Evolutionary conservation across 2,329 filamentous ascomycete species (phyloP).

Genomic region (Trichophyton mentagrophytes): DNA sequence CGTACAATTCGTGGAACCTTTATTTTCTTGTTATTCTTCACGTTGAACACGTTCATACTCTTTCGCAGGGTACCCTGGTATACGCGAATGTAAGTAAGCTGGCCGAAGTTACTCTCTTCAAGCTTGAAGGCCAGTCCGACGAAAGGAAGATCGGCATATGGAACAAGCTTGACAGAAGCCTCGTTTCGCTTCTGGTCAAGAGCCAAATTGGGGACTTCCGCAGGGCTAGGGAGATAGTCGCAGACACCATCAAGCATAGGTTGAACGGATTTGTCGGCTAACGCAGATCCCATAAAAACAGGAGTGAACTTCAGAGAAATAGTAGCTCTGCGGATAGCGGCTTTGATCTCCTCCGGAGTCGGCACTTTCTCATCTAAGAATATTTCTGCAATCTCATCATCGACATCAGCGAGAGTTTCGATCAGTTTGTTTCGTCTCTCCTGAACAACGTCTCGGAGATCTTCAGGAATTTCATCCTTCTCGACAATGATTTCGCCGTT

Average conservation of each 20-base stretch:
- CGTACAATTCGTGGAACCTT: constrained; percentile 94
- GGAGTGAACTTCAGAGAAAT: constrained; percentile 80
- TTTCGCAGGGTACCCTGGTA: constrained; percentile 89
- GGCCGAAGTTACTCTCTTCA: constrained; percentile 96
- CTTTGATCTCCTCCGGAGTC: constrained; percentile 71
- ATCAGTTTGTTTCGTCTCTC: constrained; percentile 78
- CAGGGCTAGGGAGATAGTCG: constrained; percentile 87
- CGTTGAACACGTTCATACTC: constrained; percentile 84
- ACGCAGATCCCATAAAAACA: constrained; percentile 89
- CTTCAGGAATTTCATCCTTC: constrained; percentile 70
- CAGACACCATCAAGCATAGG: constrained; percentile 94
- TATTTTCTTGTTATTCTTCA: constrained; percentile 86
- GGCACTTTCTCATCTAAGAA: constrained; percentile 81
- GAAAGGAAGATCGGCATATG: constrained; percentile 69
- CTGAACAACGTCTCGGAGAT: constrained; percentile 59
- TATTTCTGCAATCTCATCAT: constrained; percentile 92
- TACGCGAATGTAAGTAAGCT: constrained; percentile 95
- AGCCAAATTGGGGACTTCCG: constrained; percentile 77
- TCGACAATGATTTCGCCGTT: constrained; percentile 65
- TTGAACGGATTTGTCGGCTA: constrained; percentile 89
- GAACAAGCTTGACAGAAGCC: constrained; percentile 65
- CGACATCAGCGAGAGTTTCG: constrained; percentile 90
- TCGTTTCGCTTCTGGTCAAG: constrained; percentile 72
- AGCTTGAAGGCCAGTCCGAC: constrained; percentile 96
- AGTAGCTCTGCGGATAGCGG: constrained; percentile 82